phyloP scores from a whole-genome alignment of 805 yeast species.

The Saturnispora mendoncae region DNA sequence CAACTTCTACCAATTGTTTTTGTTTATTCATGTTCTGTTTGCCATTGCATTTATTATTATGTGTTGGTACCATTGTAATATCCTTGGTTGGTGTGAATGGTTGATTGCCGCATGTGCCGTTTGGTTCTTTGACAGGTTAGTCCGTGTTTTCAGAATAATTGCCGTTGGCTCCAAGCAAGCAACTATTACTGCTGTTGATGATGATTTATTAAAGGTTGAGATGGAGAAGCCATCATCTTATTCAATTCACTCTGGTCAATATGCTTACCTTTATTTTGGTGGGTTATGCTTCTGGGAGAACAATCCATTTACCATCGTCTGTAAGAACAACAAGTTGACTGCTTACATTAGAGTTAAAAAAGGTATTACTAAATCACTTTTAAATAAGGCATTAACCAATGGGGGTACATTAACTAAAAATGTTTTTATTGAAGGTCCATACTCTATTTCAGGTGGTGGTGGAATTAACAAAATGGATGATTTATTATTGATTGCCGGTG shows the following conservation, averaged over 20 bases:
- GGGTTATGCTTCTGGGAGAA: conserved; percentile 53
- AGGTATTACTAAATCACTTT: conserved; percentile 42
- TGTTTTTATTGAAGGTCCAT: conserved; percentile 57
- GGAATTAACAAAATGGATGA: conserved; percentile 42
- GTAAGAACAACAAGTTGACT: conserved; percentile 29
- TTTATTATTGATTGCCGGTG: conserved; percentile 56
- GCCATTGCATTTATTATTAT: conserved; percentile 45
- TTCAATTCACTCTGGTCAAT: conserved; percentile 47
- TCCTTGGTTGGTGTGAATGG: conserved; percentile 28
- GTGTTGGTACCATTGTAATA: conserved; percentile 48
- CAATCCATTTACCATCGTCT: conserved; percentile 58
- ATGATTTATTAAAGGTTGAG: conserved; percentile 36
- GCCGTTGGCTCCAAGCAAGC: conserved; percentile 21
- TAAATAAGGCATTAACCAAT: conserved; percentile 21
- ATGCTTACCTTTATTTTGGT: conserved; percentile 47
- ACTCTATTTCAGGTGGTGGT: conserved; percentile 38
- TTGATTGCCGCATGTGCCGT: conserved; percentile 33
- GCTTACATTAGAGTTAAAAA: conserved; percentile 40
- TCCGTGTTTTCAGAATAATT: conserved; percentile 30
- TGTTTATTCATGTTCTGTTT: conserved; percentile 45
- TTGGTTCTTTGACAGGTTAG: conserved; percentile 44
- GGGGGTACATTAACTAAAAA: conserved; percentile 10
- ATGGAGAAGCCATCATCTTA: conserved; percentile 44
- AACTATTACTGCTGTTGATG: conserved; percentile 2
- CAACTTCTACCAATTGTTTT: conserved; percentile 48